Evolutionary conservation across 148 eudicot genomes (phyloP).

Genomic region (Chenopodium suecicum): DNA sequence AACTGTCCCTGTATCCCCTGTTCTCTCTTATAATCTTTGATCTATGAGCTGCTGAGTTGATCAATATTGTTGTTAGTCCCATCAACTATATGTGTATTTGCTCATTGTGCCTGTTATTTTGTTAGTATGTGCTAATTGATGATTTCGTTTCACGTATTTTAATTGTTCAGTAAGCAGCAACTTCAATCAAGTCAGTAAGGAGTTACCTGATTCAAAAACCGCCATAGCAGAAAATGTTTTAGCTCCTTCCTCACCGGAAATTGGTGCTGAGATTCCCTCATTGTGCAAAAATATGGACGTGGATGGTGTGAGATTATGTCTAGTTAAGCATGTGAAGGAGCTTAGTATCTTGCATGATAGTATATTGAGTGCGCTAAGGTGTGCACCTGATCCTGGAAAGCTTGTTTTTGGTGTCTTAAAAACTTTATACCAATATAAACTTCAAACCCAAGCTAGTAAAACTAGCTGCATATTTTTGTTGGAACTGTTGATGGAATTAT

Average conservation of each 20-base stretch:
- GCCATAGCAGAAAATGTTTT: not conserved
- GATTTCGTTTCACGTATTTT: not conserved
- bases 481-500: slow-evolving; percentile 26
- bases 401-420: slow-evolving; percentile 45
- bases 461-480: slow-evolving; percentile 23
- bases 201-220: not conserved
- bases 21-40: no score
- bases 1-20: no score
- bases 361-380: slow-evolving; percentile 29
- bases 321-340: slow-evolving; percentile 24
- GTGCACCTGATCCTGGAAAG: slow-evolving; percentile 41
- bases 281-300: slow-evolving; percentile 32
- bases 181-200: not conserved
- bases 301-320: slow-evolving; percentile 27
- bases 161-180: slow-evolving; percentile 12
- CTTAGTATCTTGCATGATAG: slow-evolving; percentile 7
- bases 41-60: no score
- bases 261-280: not conserved
- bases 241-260: not conserved
- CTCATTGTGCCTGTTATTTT: not conserved
- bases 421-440: slow-evolving; percentile 12
- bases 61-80: no score
- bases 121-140: not conserved
- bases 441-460: not conserved
- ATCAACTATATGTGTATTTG: no score